Conservation (phyloP, 371 early-diverging fungal genomes). For the Haplosporangium sp. region DNA sequence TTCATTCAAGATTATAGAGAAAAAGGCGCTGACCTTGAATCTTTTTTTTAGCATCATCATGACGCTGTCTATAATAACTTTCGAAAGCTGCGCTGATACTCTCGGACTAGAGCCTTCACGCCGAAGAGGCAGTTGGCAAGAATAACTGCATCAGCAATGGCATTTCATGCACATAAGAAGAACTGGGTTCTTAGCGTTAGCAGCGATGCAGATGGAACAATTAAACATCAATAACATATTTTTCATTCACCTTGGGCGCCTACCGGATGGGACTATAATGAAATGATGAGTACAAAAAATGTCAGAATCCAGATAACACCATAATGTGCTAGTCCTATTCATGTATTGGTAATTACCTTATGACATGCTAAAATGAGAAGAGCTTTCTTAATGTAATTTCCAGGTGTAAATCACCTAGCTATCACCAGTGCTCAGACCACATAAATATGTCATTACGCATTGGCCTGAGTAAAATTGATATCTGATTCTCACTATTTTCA, state of each 20-base stretch:
- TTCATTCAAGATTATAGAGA: not conserved
- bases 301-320: not conserved
- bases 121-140: slow-evolving; percentile 30
- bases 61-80: slow-evolving; percentile 18
- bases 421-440: slow-evolving; percentile 25
- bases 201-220: no score
- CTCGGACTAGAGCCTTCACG: not conserved
- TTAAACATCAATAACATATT: not conserved
- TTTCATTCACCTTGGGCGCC: slow-evolving; percentile 1
- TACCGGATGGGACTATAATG: not conserved
- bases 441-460: no score
- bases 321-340: no score
- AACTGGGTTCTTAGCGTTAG: no score
- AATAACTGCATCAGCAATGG: slow-evolving; percentile 24
- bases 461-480: no score
- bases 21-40: not conserved
- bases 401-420: not conserved
- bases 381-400: no score
- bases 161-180: slow-evolving; percentile 13
- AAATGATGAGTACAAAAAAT: not conserved
- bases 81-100: slow-evolving; percentile 14
- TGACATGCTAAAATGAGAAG: slow-evolving; percentile 12
- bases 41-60: not conserved
- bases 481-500: no score
- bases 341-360: slow-evolving; percentile 9